Evolutionary conservation across 2,329 filamentous ascomycete genomes (phyloP).

Genomic region (Lasiodiplodia sp.): DNA sequence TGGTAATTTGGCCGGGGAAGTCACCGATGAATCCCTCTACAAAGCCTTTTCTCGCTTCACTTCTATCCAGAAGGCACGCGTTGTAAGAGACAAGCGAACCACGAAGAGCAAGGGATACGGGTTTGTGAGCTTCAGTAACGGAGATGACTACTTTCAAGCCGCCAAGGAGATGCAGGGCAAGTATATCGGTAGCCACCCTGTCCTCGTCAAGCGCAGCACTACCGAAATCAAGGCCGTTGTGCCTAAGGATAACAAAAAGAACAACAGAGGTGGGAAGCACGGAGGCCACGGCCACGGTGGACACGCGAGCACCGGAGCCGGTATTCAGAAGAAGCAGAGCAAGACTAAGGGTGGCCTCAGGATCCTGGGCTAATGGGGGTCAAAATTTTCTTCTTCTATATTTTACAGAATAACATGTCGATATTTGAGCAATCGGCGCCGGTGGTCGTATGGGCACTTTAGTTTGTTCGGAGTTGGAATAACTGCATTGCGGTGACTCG

Average conservation of each 20-base stretch:
- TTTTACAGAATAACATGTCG: background rate
- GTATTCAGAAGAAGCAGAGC: slow-evolving; percentile 48
- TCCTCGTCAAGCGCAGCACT: slow-evolving; percentile 83
- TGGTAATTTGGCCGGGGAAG: slow-evolving; percentile 95
- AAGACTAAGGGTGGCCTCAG: slow-evolving; percentile 49
- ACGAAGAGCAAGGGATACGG: slow-evolving; percentile 96
- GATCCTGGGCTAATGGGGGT: slow-evolving; percentile 42
- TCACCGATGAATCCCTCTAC: slow-evolving; percentile 91
- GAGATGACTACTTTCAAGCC: slow-evolving; percentile 95
- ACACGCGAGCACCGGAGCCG: slow-evolving; percentile 47
- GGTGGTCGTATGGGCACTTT: background rate
- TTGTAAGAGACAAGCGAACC: slow-evolving; percentile 93
- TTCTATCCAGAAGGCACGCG: slow-evolving; percentile 89
- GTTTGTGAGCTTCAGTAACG: slow-evolving; percentile 94
- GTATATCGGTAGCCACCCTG: slow-evolving; percentile 97
- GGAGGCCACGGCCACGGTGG: slow-evolving; percentile 36
- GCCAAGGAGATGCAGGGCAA: slow-evolving; percentile 99
- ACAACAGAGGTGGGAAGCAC: slow-evolving; percentile 57
- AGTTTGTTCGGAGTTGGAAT: background rate
- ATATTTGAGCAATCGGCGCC: background rate
- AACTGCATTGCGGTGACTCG: background rate
- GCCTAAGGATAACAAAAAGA: slow-evolving; percentile 57
- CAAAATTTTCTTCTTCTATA: background rate
- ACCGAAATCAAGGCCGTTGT: slow-evolving; percentile 85
- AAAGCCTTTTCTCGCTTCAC: slow-evolving; percentile 92